Evolutionary conservation across 2,329 filamentous ascomycete genomes (phyloP), one percentile per base, ranked within the genome.

Genomic region (Tetracladium maxilliforme): DNA sequence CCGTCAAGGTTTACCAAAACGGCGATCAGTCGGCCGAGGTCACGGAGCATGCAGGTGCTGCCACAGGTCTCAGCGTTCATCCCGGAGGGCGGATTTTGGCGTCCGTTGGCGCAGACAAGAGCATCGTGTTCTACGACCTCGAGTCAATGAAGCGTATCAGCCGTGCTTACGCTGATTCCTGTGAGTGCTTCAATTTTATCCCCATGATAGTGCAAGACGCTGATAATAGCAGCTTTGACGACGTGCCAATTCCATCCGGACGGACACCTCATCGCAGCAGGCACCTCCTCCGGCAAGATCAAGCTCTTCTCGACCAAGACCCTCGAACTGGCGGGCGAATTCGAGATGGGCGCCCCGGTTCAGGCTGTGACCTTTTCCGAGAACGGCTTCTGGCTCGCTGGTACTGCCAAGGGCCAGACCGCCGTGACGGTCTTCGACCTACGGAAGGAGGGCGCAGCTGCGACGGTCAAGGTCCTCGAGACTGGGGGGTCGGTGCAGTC

Each of bases 341-440:
- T 92, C 49, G 57, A 53, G 12, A 53, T 77, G 2, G 69, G 65
- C 6, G 70, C 72, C 1, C 72, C 84, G 0, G 65, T 94, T 4
- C 70, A 80, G 39, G 69, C 72, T 8, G 56, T 98, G 20, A 64
- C 68, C 30, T 98, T 98, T 53, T 94, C 86, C 0, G 90, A 98
- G 50, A 98, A 98, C 40, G 90, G 90, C 14, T 93, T 81, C 41
- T 95, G 86, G 82, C 74, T 98, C 35, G 87, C 87, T 2, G 79
- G 83, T 5, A 75, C 76, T 6, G 72, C 77, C 30, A 74, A 83
- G 48, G 74, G 72, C 16, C 80, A 84, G 35, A 79, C 72, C 13
- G 75, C 64, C 14, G 75, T 93, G 19, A 80, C 80, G 7, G 71
- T 95, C 27, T 95, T 92, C 61, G 87, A 95, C 49, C 63, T 98